Base-by-base conservation (phyloP, 208 protist species). In the Baffinella frigidus region DNA sequence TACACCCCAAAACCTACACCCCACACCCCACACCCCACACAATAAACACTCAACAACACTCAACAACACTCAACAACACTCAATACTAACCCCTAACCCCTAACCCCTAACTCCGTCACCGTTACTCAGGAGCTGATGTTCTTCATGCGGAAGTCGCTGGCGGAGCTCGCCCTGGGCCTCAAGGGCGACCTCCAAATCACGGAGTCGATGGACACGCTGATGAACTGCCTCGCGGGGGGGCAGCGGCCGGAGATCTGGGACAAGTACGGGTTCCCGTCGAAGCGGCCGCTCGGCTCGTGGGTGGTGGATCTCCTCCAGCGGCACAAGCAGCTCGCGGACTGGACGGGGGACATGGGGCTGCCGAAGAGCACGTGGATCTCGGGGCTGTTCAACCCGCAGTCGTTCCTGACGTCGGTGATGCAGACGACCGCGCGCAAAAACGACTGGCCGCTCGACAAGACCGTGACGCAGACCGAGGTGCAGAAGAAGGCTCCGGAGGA, bases 361-460 rank as follows among this genome's bases (percentile, higher is more conserved):
- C 98, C 97, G 33, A 95, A 94, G 61, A 72, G 92, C 48, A 93
- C 96, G 9, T 98, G 98, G 95, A 96, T 99, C 62, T 89, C 97
- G 36, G 95, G 97, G 84, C 89, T 97, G 4, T 99, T 99, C 95
- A 99, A 99, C 95, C 98, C 98, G 48, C 98, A 99, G 97, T 98
- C 98, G 9, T 99, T 99, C 96, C 94, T 99, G 10, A 99, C 98
- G 33, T 98, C 98, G 89, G 98, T 99, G 81, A 98, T 99, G 97
- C 98, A 99, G 94, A 97, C 96, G 9, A 99, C 97, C 7, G 98
- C 98, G 3, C 98, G 98, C 92, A 96, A 97, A 81, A 99, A 99
- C 96, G 97, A 97, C 92, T 98, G 97, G 93, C 97, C 98, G 77
- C 96, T 99, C 17, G 98, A 99, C 95, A 95, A 95, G 73, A 95